Conservation (phyloP, 768 basidiomycete genomes). For the Brasilioporus rufonigricans region DNA sequence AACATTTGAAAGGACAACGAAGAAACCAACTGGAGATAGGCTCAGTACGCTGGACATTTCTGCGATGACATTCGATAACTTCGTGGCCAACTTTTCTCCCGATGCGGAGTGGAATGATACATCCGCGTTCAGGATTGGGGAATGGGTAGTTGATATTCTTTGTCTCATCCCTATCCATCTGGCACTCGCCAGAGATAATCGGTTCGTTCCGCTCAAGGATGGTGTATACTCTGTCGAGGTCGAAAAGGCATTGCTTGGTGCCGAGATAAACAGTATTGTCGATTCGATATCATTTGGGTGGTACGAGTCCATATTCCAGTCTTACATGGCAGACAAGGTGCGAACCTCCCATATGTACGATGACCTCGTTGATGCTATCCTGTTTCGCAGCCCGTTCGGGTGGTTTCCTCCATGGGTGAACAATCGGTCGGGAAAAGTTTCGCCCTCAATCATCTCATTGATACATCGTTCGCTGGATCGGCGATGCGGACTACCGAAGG, state of each 20-base stretch:
- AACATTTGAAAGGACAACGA: conserved; percentile 46
- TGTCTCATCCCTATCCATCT: conserved; percentile 67
- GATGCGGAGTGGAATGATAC: conserved; percentile 19
- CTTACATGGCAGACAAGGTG: conserved; percentile 59
- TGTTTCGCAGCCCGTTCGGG: conserved; percentile 49
- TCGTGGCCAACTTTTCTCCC: conserved; percentile 13
- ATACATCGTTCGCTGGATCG: conserved; percentile 63
- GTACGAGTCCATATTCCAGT: conserved; percentile 64
- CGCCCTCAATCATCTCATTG: conserved; percentile 56
- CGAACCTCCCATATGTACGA: neutral
- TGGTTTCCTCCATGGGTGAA: conserved; percentile 68
- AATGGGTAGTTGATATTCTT: conserved; percentile 60
- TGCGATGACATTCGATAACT: conserved; percentile 26
- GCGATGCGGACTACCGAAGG: conserved; percentile 66
- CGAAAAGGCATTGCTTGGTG: conserved; percentile 55
- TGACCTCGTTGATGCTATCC: neutral
- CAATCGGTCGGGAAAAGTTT: conserved; percentile 66
- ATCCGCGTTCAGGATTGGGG: conserved; percentile 46
- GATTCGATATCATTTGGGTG: conserved; percentile 59
- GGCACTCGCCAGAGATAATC: conserved; percentile 57
- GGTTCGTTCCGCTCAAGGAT: conserved; percentile 60
- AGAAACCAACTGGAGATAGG: conserved; percentile 49
- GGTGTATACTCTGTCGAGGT: conserved; percentile 47
- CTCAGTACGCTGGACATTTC: conserved; percentile 38
- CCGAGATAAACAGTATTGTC: conserved; percentile 54